Evolutionary conservation across 2,329 filamentous ascomycete species (phyloP), one percentile per base, ranked within the genome.

Genomic region (Phialocephala subalpina): DNA sequence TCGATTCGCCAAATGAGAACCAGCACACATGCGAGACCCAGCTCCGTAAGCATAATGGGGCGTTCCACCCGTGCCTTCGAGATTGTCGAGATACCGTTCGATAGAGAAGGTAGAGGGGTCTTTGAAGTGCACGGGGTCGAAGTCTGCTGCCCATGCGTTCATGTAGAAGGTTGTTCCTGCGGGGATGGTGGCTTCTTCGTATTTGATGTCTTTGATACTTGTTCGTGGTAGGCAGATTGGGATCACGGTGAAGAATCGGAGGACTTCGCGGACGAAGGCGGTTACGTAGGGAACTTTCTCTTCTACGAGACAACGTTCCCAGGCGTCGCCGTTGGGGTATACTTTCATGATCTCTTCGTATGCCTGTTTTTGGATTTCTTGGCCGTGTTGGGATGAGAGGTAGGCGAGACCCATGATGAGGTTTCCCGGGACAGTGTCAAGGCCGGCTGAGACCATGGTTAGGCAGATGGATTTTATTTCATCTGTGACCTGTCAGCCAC

Each of bases 391-490:
- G 0, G 87, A 89, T n/a, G 90, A 86, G 2, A 96, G 84, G 71
- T 92, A 92, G 2, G 90, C 92, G 53, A 95, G 87, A 14, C 90
- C 89, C 90, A 93, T 93, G 73, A 93, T 90, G 11, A 95, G 79
- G 68, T 94, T 94, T 12, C 89, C 91, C 0, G 92, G 91, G 0
- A 96, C 90, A 0, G 92, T 96, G 75, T 96, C 92, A 18, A 95
- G 85, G 20, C 92, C 92, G 0, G 91, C 92, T 1, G 90, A 92
- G 0, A 95, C 90, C 87, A 95, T 94, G 27, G 91, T 93, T 27
- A 96, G 79, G 75, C 92, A 93, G 71, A 96, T 93, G 2, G 90
- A 92, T 78, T 91, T 93, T 58, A 94, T 84, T 77, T 94, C 92
- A 14, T 87, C 90, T 91, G 62, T 6, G 3, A 67, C 77, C 75